Conservation (phyloP, 257 asterid genomes). For the Avicennia marina region DNA sequence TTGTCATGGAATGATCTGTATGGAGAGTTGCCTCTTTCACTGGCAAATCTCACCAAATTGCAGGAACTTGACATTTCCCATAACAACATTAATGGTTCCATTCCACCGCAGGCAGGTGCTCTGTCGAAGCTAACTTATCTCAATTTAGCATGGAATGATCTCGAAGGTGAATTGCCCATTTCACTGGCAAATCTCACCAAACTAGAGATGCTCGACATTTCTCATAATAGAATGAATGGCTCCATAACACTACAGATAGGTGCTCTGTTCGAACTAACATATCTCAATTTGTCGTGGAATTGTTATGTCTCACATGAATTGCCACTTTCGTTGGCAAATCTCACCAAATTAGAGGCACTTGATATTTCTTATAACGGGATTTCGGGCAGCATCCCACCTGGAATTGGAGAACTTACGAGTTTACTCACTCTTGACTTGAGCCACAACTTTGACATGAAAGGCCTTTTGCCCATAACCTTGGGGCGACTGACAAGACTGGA, state of each 20-base stretch:
- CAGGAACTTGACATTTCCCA: neutral
- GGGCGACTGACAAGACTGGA: neutral
- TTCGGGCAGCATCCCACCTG: neutral
- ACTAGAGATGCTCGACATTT: neutral
- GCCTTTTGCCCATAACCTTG: neutral
- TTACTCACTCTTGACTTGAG: neutral
- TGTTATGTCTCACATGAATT: neutral
- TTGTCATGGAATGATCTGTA: too few relatives aligned
- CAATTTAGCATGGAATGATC: neutral
- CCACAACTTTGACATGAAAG: neutral
- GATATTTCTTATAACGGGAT: neutral
- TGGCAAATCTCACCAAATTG: too few relatives aligned
- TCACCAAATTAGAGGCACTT: neutral
- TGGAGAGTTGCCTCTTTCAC: too few relatives aligned
- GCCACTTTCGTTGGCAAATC: neutral
- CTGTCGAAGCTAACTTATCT: slow-evolving; percentile 12
- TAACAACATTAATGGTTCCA: neutral
- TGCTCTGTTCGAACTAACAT: neutral
- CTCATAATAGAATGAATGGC: neutral
- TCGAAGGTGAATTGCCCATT: neutral
- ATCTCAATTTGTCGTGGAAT: neutral
- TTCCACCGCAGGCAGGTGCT: neutral
- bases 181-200: neutral
- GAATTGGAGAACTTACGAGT: neutral
- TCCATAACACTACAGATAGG: neutral